Conservation (phyloP, 2,329 filamentous ascomycete genomes). For the Pestalotiopsis sp. region DNA sequence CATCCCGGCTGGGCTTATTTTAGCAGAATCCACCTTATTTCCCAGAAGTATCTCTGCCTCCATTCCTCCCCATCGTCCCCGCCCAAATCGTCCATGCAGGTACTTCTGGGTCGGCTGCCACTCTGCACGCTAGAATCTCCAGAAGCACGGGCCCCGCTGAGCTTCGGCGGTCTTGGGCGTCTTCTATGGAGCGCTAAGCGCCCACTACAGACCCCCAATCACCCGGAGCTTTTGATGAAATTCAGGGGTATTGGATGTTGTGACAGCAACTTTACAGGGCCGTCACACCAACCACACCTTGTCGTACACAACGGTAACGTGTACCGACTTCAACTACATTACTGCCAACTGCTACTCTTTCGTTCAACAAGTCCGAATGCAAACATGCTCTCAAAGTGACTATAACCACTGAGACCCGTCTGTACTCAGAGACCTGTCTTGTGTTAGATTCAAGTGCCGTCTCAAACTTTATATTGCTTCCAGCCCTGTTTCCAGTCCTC, state of each 20-base stretch:
- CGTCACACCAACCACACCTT: not conserved
- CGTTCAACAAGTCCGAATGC: not conserved
- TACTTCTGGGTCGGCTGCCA: not conserved
- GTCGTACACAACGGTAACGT: not conserved
- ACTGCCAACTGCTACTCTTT: not conserved
- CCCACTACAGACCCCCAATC: not conserved
- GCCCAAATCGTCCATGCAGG: not conserved
- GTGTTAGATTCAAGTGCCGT: not conserved
- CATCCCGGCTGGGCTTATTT: slow-evolving; percentile 7
- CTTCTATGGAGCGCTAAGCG: slow-evolving; percentile 3
- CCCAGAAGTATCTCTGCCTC: not conserved
- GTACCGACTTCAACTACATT: not conserved
- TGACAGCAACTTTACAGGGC: not conserved
- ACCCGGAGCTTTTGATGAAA: not conserved
- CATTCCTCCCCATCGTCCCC: not conserved
- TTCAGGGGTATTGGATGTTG: not conserved
- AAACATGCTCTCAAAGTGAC: not conserved
- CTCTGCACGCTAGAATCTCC: not conserved
- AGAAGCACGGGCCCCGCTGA: not conserved
- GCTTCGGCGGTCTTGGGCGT: not conserved
- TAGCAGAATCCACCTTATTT: slow-evolving; percentile 1
- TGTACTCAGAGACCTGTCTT: not conserved
- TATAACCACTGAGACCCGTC: not conserved
- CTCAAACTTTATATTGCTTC: not conserved
- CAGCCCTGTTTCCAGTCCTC: not conserved